These are phyloP conservation scores for Cyclostephanos invisitatus DNA, from an alignment of 108 stramenopile species.

Conservation along the genomic window DNA sequence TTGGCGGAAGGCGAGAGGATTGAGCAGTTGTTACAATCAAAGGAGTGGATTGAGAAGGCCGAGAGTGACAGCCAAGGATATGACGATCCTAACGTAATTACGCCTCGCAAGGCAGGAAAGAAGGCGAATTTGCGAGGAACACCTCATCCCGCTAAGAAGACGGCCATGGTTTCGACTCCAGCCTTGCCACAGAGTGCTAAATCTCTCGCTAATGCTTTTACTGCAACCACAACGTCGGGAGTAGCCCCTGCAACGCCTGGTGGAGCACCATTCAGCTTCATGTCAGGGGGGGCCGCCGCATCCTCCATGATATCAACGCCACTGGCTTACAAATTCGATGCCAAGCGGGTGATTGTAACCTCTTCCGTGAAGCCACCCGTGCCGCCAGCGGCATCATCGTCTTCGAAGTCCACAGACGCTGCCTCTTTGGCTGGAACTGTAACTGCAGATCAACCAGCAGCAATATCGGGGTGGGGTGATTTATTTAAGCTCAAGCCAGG, in stretches of 20 bases:
- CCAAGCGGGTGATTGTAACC: not conserved
- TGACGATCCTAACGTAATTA: slow-evolving; percentile 3
- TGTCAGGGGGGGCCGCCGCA: slow-evolving; percentile 36
- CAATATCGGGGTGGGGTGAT: slow-evolving; percentile 43
- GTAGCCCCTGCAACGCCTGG: not conserved
- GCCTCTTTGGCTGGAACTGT: not conserved
- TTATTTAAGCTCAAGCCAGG: slow-evolving; percentile 45
- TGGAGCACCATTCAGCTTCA: slow-evolving; percentile 39
- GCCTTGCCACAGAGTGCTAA: slow-evolving; percentile 9
- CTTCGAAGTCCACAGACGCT: not conserved
- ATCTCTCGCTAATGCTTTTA: not conserved
- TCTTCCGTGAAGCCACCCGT: slow-evolving; percentile 5
- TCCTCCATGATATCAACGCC: slow-evolving; percentile 20
- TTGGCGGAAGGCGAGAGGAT: not conserved
- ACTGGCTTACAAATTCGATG: slow-evolving; percentile 25
- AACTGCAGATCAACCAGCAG: slow-evolving; percentile 3
- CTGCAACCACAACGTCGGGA: slow-evolving; percentile 3
- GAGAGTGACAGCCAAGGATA: slow-evolving; percentile 2
- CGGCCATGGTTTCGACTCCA: slow-evolving; percentile 1
- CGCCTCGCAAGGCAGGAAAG: slow-evolving; percentile 7
- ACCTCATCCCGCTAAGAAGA: slow-evolving; percentile 17
- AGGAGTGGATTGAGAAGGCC: not conserved
- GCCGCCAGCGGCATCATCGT: not conserved
- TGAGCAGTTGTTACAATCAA: not conserved
- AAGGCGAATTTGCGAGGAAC: slow-evolving; percentile 6